A percentile compares a stretch with the other conserved stretches of the same genome.
phyloP scores from a whole-genome alignment of 495 filamentous ascomycete genomes.

The Trichoderma orchidacearum region DNA sequence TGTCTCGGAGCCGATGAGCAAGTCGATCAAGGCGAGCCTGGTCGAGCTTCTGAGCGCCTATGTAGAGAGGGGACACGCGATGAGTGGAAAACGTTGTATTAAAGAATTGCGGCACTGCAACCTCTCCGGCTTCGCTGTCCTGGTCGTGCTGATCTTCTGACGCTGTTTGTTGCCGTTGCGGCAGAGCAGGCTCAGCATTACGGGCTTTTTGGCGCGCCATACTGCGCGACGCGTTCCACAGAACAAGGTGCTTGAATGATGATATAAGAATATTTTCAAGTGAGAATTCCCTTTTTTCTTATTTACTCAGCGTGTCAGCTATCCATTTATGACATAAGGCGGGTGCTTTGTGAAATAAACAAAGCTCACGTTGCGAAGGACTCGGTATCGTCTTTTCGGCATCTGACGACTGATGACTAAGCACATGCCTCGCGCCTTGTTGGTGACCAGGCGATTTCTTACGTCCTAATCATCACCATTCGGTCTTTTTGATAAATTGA shows the following conservation, averaged over 20 bases:
- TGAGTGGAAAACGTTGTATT: slow-evolving; percentile 34
- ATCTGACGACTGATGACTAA: background rate
- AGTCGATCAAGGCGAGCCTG: slow-evolving; percentile 15
- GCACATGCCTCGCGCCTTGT: background rate
- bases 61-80: slow-evolving; percentile 28
- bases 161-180: background rate
- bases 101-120: slow-evolving; percentile 20
- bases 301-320: background rate
- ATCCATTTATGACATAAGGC: background rate
- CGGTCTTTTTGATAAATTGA: too few species aligned
- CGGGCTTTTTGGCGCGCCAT: background rate
- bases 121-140: background rate
- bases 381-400: background rate
- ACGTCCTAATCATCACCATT: too few species aligned
- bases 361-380: background rate
- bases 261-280: background rate
- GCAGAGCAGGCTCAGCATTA: background rate
- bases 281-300: too few species aligned
- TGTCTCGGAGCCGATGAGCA: slow-evolving; percentile 24
- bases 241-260: background rate
- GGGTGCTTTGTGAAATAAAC: background rate
- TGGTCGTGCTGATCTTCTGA: background rate
- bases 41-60: slow-evolving; percentile 16
- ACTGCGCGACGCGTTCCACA: background rate
- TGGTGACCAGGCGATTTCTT: background rate